Percentiles rank a stretch among this genome's conserved stretches.
These are phyloP conservation scores for Verticillium nonalfalfae DNA, from an alignment of 2,329 filamentous ascomycete species.

Conservation along the genomic window DNA sequence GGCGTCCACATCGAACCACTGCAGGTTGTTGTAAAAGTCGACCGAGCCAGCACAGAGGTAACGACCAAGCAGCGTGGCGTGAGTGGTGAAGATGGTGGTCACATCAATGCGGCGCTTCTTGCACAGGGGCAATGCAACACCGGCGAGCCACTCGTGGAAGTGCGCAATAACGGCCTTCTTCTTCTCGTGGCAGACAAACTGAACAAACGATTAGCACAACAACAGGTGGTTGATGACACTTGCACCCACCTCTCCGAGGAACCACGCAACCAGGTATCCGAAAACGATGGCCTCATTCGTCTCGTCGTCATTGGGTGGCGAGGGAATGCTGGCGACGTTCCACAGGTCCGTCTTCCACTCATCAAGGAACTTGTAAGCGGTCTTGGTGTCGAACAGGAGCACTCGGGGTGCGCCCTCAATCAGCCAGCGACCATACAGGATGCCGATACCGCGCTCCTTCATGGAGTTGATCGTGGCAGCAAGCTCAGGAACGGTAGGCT, in stretches of 20 bases:
- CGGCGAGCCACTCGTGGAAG: constrained; percentile 98
- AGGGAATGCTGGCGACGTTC: constrained; percentile 90
- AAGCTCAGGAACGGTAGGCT: constrained; percentile 74
- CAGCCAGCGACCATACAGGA: constrained; percentile 92
- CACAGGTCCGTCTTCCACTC: constrained; percentile 98
- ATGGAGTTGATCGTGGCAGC: constrained; percentile 82
- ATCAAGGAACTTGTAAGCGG: constrained; percentile 82
- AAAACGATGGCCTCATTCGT: constrained; percentile 98
- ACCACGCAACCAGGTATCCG: constrained; percentile 96
- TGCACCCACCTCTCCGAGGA: constrained; percentile 76
- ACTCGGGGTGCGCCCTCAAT: constrained; percentile 95
- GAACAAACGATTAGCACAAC: constrained; percentile 10
- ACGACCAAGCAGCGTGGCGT: constrained; percentile 88
- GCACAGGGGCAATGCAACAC: constrained; percentile 83
- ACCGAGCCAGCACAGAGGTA: constrained; percentile 97
- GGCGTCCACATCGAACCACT: constrained; percentile 92
- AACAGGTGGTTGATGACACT: constrained; percentile 16
- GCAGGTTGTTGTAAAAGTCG: constrained; percentile 98
- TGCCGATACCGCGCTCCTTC: constrained; percentile 83
- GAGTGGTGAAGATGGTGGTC: constrained; percentile 97
- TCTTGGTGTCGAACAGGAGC: constrained; percentile 89
- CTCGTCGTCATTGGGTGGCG: constrained; percentile 84
- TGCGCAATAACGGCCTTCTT: constrained; percentile 90
- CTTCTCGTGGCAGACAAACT: constrained; percentile 94
- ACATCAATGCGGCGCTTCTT: constrained; percentile 94